Percentiles rank a stretch among this genome's conserved stretches.
Evolutionary conservation across 495 filamentous ascomycete species (phyloP).

Genomic region (Aspergillus baeticus): DNA sequence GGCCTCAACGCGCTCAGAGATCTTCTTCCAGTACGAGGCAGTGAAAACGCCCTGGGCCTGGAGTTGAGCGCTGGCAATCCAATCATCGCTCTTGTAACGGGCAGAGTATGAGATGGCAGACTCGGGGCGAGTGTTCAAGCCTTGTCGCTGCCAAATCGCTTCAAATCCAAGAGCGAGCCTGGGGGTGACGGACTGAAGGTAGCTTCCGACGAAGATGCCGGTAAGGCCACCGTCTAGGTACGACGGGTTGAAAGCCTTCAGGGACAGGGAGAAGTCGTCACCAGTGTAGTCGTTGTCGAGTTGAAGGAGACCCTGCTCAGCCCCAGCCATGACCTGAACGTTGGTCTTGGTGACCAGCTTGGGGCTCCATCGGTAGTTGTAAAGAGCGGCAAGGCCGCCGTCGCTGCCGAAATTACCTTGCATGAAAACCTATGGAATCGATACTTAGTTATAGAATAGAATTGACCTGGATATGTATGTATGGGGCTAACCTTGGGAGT

Average conservation of each 20-base stretch:
- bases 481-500: conserved; percentile 85
- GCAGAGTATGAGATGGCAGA: conserved; percentile 83
- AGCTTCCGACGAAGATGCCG: conserved; percentile 92
- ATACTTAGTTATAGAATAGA: neutral
- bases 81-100: conserved; percentile 84
- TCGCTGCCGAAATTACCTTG: conserved; percentile 95
- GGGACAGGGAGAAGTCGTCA: conserved; percentile 82
- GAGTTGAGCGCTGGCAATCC: conserved; percentile 85
- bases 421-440: conserved; percentile 69
- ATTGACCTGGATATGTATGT: conserved; percentile 1
- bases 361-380: conserved; percentile 84
- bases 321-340: conserved; percentile 71
- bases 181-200: conserved; percentile 90
- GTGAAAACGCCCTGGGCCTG: conserved; percentile 81
- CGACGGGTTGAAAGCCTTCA: conserved; percentile 95
- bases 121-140: conserved; percentile 75
- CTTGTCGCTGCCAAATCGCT: conserved; percentile 86
- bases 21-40: conserved; percentile 89
- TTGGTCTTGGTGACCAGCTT: conserved; percentile 79
- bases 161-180: conserved; percentile 86
- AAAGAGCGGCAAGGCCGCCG: conserved; percentile 73
- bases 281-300: conserved; percentile 94
- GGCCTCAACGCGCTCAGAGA: conserved; percentile 95
- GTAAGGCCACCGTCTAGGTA: conserved; percentile 86
- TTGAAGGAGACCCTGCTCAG: conserved; percentile 70